Base-by-base conservation (phyloP, 2,329 filamentous ascomycete genomes). In the Pseudocercospora eumusae region DNA sequence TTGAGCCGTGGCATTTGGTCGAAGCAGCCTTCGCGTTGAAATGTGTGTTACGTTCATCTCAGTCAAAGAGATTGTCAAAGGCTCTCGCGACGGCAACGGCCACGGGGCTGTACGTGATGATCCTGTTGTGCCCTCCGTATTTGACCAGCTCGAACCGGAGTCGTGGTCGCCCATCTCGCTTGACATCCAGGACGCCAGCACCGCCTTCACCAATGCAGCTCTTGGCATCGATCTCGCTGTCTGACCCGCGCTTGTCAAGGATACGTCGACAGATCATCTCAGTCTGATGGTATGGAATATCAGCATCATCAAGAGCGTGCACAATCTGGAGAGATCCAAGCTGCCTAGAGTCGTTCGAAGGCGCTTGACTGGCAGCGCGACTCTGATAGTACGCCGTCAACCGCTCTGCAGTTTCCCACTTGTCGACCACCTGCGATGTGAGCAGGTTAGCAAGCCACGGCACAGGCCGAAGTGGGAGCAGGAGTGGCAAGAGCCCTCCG, bases 251-350 rank as follows among this genome's bases (percentile, higher is more conserved):
- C 81, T 84, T 83, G 57, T 81, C 82, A 1, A 84, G 84, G 0
- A 87, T 84, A 0, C 83, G 81, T 28, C 78, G 78, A 72, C 90
- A 91, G 1, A 91, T 76, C 66, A 80, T 81, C 68, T 88, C 83
- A 47, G 87, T 86, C 71, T 92, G 87, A 1, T 79, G 82, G 78
- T 86, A 93, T 0, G 90, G 87, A 63, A 98, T 96, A 69, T 96
- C 91, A 62, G 80, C 79, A 73, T 98, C 93, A 71, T 96, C 86
- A 58, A 84, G 83, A 15, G 92, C 90, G 70, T 97, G 93, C 2
- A 98, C 78, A 45, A 97, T 79, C 47, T 84, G 87, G 20, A 97
- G 77, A 21, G 87, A 68, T 5, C 72, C 73, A 59, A 67, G 62
- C 9, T 47, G 65, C 5, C 60, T 82, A 9, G 15, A 58, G 64